Evolutionary conservation across 768 basidiomycete genomes (phyloP).

Genomic region (Dentipellis sp.): DNA sequence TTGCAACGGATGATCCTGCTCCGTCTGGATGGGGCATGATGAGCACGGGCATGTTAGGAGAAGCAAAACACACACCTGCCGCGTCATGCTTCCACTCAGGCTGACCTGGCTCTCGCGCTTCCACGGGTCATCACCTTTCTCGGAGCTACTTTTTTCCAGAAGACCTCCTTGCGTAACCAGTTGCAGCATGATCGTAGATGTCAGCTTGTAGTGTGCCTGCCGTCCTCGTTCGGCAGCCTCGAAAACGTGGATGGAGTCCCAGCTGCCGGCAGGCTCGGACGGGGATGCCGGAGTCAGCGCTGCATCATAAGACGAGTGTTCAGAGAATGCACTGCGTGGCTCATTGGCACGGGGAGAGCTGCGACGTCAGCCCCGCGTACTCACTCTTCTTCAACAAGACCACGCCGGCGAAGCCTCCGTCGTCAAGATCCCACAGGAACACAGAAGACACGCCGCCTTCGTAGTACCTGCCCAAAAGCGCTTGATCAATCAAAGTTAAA

Average conservation of each 20-base stretch:
- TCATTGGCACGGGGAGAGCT: not conserved
- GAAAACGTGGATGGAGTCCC: conserved; percentile 99
- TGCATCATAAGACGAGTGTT: conserved; percentile 17
- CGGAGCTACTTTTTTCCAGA: conserved; percentile 14
- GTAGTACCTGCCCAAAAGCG: conserved; percentile 57
- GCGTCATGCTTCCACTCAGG: conserved; percentile 93
- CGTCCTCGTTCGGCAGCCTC: conserved; percentile 88
- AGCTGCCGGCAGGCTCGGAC: conserved; percentile 72
- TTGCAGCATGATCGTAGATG: conserved; percentile 94
- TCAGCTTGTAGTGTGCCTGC: conserved; percentile 93
- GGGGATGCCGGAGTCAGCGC: conserved; percentile 48
- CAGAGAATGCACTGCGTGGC: not conserved
- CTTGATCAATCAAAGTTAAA: not conserved
- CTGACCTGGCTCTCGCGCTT: conserved; percentile 69
- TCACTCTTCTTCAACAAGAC: conserved; percentile 92
- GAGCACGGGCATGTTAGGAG: not conserved
- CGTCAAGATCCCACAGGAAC: conserved; percentile 97
- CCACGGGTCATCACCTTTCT: conserved; percentile 32
- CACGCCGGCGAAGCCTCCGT: conserved; percentile 93
- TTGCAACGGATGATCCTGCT: conserved; percentile 79
- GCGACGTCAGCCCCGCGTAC: conserved; percentile 10
- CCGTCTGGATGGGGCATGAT: conserved; percentile 39
- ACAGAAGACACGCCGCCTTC: conserved; percentile 98
- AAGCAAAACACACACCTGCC: conserved; percentile 56
- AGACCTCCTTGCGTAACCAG: conserved; percentile 43